Base-by-base conservation (phyloP, 2,329 filamentous ascomycete species). In the Penicillium sp. region DNA sequence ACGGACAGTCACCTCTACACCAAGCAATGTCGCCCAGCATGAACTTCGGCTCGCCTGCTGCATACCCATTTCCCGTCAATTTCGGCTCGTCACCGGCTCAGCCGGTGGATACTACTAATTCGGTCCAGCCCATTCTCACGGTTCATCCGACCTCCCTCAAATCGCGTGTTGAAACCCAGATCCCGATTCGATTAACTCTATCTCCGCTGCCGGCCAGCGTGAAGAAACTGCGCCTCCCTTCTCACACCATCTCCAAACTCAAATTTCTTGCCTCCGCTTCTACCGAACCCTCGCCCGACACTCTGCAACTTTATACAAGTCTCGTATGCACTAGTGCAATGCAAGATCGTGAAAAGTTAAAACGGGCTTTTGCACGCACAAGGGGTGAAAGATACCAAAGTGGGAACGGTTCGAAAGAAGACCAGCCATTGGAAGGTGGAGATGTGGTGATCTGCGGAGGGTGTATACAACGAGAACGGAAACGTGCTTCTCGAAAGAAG, bases 111-210 rank as follows among this genome's bases (percentile, higher is more conserved):
- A 65, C 69, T 48, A 72, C 76, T 26, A 65, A 62, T 10, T 62
- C 72, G 6, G 66, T 75, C 26, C 73, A 72, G 35, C 77, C 79
- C 22, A 65, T 74, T 50, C 73, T 90, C 39, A 83, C 82, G 13
- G 84, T 90, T 44, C 82, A 87, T 60, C 85, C 86, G 5, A 90
- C 86, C 3, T 88, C 88, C 5, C 72, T 85, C 55, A 98, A 97
- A 75, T 96, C 93, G 16, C 87, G 95, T 22, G 95, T 98, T 19
- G 95, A 99, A 78, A 98, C 95, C 0, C 95, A 98, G 71, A 97
- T 98, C 65, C 90, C 90, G 9, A 91, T 97, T 64, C 88, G 88
- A 67, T 82, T 98, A 74, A 89, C 87, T 0, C 76, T 98, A 39
- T 88, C 86, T 56, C 86, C 90, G 21, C 79, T 96, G 47, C 92